Evolutionary conservation across 768 basidiomycete genomes (phyloP).

Genomic region (Kwoniella pini): DNA sequence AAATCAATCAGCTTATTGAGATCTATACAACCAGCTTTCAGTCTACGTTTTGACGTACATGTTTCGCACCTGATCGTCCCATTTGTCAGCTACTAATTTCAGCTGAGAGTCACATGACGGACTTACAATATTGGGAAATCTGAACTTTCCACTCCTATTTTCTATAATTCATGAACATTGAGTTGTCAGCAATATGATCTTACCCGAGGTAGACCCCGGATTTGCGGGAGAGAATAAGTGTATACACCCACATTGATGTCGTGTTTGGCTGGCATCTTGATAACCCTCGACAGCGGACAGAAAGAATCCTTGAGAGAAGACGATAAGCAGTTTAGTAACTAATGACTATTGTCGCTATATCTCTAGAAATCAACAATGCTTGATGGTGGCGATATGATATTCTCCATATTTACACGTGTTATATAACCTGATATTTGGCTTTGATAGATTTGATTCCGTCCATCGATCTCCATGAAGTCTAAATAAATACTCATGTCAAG

Average conservation of each 20-base stretch:
- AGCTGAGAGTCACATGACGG: not conserved
- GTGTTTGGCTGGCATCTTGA: conserved; percentile 48
- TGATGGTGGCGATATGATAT: not conserved
- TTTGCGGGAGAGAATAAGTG: too few species aligned
- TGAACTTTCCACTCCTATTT: conserved; percentile 53
- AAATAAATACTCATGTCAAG: too few species aligned
- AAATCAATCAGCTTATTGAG: too few species aligned
- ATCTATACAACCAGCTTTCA: too few species aligned
- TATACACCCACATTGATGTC: conserved; percentile 52
- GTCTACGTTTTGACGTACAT: conserved; percentile 33
- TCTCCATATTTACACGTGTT: too few species aligned
- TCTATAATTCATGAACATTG: conserved; percentile 34
- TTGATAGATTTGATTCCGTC: not conserved
- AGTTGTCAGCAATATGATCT: too few species aligned
- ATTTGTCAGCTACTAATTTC: not conserved
- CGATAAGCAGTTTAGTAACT: not conserved
- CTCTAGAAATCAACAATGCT: not conserved
- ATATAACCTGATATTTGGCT: not conserved
- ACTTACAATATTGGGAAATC: conserved; percentile 55
- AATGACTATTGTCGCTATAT: too few species aligned
- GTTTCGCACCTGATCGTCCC: conserved; percentile 48
- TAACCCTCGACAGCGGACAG: not conserved
- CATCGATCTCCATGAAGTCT: too few species aligned
- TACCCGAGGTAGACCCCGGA: too few species aligned
- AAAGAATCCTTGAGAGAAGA: not conserved